phyloP scores from a whole-genome alignment of 140 eudicot species.

The Stevia rebaudiana region DNA sequence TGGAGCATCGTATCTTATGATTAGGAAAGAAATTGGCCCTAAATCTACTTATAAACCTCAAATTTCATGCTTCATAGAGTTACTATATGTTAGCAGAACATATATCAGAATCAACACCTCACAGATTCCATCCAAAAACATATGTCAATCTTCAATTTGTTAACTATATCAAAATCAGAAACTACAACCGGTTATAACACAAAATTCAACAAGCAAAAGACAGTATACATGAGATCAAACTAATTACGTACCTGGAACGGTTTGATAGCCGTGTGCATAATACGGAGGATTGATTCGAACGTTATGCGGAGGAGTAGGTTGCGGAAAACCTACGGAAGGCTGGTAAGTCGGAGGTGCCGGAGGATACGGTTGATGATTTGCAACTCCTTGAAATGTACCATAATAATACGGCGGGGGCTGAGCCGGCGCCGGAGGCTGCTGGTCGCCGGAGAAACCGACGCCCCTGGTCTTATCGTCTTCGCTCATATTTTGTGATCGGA shows the following conservation, averaged over 20 bases:
- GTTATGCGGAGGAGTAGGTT: conserved; percentile 53
- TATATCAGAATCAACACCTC: not conserved
- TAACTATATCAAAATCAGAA: not conserved
- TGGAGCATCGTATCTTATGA: not conserved
- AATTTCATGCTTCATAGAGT: conserved; percentile 1
- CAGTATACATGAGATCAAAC: not conserved
- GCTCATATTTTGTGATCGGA: conserved; percentile 35
- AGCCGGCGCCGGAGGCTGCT: conserved; percentile 35
- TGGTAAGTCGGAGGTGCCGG: conserved; percentile 35
- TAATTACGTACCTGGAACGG: conserved; percentile 52
- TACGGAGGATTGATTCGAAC: conserved; percentile 26
- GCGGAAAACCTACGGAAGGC: conserved; percentile 60
- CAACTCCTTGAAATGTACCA: conserved; percentile 86
- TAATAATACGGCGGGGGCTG: conserved; percentile 42
- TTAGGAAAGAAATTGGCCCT: not conserved
- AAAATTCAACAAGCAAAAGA: not conserved
- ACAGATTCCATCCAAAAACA: not conserved
- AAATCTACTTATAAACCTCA: not conserved
- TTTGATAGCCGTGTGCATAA: conserved; percentile 61
- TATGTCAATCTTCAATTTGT: not conserved
- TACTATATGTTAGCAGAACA: not conserved
- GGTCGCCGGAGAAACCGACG: conserved; percentile 24
- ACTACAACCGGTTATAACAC: not conserved
- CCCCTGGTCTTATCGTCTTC: conserved; percentile 52
- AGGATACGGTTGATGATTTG: conserved; percentile 43